Evolutionary conservation across 495 filamentous ascomycete genomes (phyloP), one percentile per base, ranked within the genome.

Genomic region (Sphaerosporella brunnea): DNA sequence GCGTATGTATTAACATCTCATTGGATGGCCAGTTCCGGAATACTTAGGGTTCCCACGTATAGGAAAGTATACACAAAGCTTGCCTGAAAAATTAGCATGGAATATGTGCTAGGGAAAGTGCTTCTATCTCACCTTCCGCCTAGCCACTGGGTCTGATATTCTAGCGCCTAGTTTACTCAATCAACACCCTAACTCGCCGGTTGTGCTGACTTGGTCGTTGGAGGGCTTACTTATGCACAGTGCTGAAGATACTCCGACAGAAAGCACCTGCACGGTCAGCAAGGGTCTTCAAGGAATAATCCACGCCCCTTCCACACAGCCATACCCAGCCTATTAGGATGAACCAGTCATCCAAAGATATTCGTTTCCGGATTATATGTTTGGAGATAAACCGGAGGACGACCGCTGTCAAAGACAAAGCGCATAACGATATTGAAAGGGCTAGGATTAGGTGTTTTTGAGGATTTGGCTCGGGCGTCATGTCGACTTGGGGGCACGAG

Each of bases 301-400:
- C 30, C 23, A 28, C 13, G 25, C 18, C 20, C 8, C 16, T 24
- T 11, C n/a, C 26, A 36, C 34, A 28, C 47, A 37, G 28, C 30
- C 67, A 53, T 67, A 84, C 70, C 87, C 83, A 94, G 52, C 86
- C 84, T 48, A 84, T 35, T 19, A 85, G 59, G 51, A 96, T 93
- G 54, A 82, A 71, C 65, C 82, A 84, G 65, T 96, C 88, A 61
- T 93, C 84, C 60, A 69, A 68, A 23, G 69, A 71, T 11, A 86
- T 62, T 47, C 66, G 73, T 51, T 73, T 74, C 38, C 92, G 77
- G 28, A 96, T 77, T 24, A 72, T 15, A 10, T 48, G 51, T 39
- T 45, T 53, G 23, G 53, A 50, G 11, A 62, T 24, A 37, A 49
- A 51, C 42, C 53, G 46, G 37, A 53, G 32, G 13, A 45, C 19